Evolutionary conservation across 768 basidiomycete genomes (phyloP), one percentile per base, ranked within the genome.

Genomic region (Lactifluus rugatus): DNA sequence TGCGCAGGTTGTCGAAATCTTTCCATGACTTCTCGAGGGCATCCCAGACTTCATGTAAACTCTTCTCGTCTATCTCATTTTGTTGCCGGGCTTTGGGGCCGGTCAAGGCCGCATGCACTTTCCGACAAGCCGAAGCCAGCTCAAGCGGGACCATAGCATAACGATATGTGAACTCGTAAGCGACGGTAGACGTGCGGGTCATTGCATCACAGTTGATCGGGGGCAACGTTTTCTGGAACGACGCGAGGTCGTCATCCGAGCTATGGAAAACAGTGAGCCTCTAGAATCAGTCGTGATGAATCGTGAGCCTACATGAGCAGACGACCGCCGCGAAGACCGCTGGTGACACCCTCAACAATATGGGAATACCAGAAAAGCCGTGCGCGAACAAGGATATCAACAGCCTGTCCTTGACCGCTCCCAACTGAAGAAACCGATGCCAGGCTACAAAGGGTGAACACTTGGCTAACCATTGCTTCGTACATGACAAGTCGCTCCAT

Each of bases 291-390:
- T 31, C 19, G 39, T 16, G 53, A 25, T 28, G 28, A 41, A 55
- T 34, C 42, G 21, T 25, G 21, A 10, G 62, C 89, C 65, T 73
- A 91, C 90, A 95, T 71, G 47, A 86, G 74, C 48, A 95, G 76
- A 39, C 90, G 84, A 2, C 90, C 86, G n/a, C 93, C 93, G 50
- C 84, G 79, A 57, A 94, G 76, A 21, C 86, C 93, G 9, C 82
- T 87, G 1, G 83, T 82, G 21, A 93, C 78, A 28, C 90, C 89
- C 71, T 95, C 93, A 58, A 89, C 84, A 25, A 87, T 81, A 62
- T 92, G 82, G 7, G 87, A 83, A 65, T 93, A 95, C 89, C 91
- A 95, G 69, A 91, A 94, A 32, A 94, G 77, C 31, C 93, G 78
- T 2, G 89, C 84, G 34, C 89, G 81, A 34, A 87, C 75, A 47